A percentile compares a stretch with the other conserved stretches of the same genome.
Conservation (phyloP, 441 rosid genomes). For the Kokia cookei region DNA sequence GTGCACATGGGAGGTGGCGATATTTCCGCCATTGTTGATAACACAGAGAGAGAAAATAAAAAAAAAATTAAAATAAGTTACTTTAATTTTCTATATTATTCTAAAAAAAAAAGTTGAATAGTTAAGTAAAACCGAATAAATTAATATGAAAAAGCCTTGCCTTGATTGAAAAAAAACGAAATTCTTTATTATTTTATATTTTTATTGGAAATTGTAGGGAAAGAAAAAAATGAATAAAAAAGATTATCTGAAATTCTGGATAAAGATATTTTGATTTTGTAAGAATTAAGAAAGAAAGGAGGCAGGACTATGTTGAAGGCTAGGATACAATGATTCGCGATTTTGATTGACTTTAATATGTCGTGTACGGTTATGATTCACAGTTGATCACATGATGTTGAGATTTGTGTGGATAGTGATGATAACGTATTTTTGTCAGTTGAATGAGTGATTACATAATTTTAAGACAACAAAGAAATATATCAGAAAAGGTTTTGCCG, state of each 20-base stretch:
- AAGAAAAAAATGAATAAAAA: not conserved
- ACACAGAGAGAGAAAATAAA: not conserved
- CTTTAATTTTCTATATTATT: not conserved
- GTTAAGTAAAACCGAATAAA: not conserved
- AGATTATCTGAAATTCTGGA: slow-evolving; percentile 1
- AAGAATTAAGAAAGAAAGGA: not conserved
- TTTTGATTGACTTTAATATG: not conserved
- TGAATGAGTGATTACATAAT: not conserved
- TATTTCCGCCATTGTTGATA: slow-evolving; percentile 10
- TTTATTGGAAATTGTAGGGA: slow-evolving; percentile 5
- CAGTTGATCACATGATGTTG: not conserved
- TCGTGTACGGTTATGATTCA: slow-evolving; percentile 4
- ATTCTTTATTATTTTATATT: not conserved
- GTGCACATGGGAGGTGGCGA: slow-evolving; percentile 12
- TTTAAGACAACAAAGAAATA: not conserved
- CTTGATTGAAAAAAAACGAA: not conserved
- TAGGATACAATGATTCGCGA: not conserved
- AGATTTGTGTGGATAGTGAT: not conserved
- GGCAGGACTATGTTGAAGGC: not conserved
- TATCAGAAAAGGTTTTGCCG: not conserved
- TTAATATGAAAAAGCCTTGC: not conserved
- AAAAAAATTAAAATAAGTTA: not conserved
- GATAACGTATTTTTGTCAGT: not conserved
- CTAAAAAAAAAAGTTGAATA: not conserved
- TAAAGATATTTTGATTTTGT: not conserved